Base-by-base conservation (phyloP, 129 eudicot species). In the Lactuca sativa region DNA sequence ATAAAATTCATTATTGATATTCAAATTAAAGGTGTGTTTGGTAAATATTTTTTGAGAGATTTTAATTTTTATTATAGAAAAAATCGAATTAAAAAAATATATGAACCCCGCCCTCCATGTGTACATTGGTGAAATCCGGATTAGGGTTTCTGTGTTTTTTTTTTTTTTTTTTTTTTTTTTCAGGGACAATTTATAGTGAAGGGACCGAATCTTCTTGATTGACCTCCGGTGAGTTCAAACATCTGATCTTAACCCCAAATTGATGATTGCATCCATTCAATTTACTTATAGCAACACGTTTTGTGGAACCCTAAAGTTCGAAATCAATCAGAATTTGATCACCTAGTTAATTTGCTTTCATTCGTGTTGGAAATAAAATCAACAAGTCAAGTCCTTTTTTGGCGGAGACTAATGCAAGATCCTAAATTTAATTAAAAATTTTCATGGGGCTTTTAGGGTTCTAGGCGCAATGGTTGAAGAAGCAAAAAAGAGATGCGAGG, bases 401-500 rank as follows among this genome's bases (percentile, higher is more conserved):
- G 30, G 30, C 30, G 30, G 30, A 25, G 30, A 25, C 1, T 40
- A 7, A 40, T 40, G 10, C 7, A 40, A 40, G 44, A 40, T 40
- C 44, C 44, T 40, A 44, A 10, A 9, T 44, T 4, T 44, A n/a
- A 44, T 44, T 9, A 44, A 10, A 10, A 14, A 44, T 44, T 44
- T 47, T 12, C n/a, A 47, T 47, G 52, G n/a, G n/a, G 52, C 52
- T 47, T 47, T 47, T 47, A 47, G 38, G 38, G 38, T 36, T 70
- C 67, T 69, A 40, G 59, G 60, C 21, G 56, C 60, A 56, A 78
- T 69, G 14, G 75, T 84, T 48, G 82, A 80, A 67, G 88, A 77
- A 62, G 88, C 95, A 44, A 85, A 57, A 63, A 78, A 83, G 59
- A 77, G 96, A 74, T 92, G 98, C 79, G 71, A 15, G 59, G 84